Percentiles rank a stretch among this genome's conserved stretches.
Evolutionary conservation across 2,329 filamentous ascomycete species (phyloP).

Genomic region (Phialemonium atrogriseum): DNA sequence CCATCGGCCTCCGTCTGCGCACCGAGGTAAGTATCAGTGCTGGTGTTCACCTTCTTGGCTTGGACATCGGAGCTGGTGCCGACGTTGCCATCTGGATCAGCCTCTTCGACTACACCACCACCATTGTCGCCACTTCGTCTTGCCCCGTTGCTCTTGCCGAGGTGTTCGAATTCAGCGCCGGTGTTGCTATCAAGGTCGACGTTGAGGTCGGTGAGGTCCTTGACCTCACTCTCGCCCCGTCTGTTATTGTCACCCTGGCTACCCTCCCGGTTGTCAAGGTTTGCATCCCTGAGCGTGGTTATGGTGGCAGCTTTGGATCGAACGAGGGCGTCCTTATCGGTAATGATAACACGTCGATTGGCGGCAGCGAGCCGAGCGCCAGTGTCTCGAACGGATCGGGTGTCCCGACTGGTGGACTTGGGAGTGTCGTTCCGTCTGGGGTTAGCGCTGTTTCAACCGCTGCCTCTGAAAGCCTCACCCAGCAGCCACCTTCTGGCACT

Average conservation of each 20-base stretch:
- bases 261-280: constrained; percentile 8
- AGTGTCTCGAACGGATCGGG: constrained; percentile 5
- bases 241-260: constrained; percentile 18
- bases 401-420: too few species aligned
- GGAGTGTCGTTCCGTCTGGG: constrained; percentile 1
- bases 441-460: constrained; percentile 1
- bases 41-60: constrained; percentile 14
- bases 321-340: too few species aligned
- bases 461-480: background rate
- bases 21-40: constrained; percentile 15
- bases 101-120: constrained; percentile 21
- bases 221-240: constrained; percentile 17
- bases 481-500: background rate
- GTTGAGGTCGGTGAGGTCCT: constrained; percentile 13
- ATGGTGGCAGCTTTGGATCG: too few species aligned
- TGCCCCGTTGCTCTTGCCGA: constrained; percentile 12
- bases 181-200: constrained; percentile 16
- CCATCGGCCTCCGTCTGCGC: constrained; percentile 19
- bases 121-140: constrained; percentile 9
- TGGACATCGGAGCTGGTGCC: constrained; percentile 16
- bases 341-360: too few species aligned
- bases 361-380: too few species aligned
- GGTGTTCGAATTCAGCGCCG: constrained; percentile 15
- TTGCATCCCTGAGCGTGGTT: constrained; percentile 11
- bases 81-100: constrained; percentile 20